Evolutionary conservation across 768 basidiomycete genomes (phyloP).

Genomic region (Megacollybia marginata): DNA sequence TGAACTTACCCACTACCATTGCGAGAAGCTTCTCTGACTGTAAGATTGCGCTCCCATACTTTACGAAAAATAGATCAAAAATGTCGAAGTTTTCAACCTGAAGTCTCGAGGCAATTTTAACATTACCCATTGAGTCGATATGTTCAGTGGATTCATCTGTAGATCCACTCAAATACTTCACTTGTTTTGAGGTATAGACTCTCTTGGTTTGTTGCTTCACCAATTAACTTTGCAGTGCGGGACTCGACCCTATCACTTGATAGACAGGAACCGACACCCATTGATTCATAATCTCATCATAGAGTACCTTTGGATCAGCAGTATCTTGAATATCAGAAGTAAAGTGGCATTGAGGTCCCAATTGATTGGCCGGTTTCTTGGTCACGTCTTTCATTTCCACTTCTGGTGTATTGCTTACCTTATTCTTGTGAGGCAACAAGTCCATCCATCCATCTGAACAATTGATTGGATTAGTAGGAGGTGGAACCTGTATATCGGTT

Average conservation of each 20-base stretch:
- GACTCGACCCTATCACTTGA: not conserved
- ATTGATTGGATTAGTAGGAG: no score
- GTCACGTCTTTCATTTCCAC: not conserved
- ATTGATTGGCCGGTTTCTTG: no score
- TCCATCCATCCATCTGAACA: no score
- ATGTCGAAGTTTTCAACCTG: not conserved
- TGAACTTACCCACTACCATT: not conserved
- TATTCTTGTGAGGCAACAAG: no score
- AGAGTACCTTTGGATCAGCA: no score
- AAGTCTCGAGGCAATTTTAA: not conserved
- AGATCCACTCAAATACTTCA: not conserved
- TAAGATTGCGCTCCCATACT: not conserved
- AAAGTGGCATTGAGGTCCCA: not conserved
- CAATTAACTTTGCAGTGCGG: not conserved
- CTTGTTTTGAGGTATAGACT: no score
- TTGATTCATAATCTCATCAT: no score
- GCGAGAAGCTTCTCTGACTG: not conserved
- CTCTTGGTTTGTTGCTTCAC: not conserved
- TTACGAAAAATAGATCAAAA: not conserved
- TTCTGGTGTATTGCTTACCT: no score
- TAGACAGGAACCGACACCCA: no score
- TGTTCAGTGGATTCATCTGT: not conserved
- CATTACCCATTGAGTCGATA: not conserved
- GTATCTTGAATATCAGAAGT: not conserved
- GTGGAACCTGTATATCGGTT: no score